These are phyloP conservation scores for Kazachstania viticola DNA, from an alignment of 805 yeast species.

Conservation along the genomic window DNA sequence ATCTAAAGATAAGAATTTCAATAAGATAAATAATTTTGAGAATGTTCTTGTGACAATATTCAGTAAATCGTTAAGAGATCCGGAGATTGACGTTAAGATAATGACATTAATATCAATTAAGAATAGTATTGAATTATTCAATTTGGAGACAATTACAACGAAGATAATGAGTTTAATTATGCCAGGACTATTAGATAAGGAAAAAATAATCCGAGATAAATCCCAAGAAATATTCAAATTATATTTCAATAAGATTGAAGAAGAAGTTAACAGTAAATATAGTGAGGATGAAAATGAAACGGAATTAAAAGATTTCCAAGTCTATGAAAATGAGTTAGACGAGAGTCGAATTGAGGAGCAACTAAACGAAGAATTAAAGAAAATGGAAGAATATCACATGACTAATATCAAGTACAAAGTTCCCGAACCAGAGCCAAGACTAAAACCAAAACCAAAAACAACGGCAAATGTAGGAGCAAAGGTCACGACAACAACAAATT, in stretches of 20 bases:
- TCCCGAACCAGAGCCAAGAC: neutral
- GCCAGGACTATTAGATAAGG: slow-evolving; percentile 68
- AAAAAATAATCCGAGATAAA: slow-evolving; percentile 54
- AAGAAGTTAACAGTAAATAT: slow-evolving; percentile 26
- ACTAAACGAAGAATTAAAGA: no score
- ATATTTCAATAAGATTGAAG: slow-evolving; percentile 44
- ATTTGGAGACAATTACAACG: slow-evolving; percentile 65
- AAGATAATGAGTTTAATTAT: slow-evolving; percentile 78
- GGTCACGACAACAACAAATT: neutral
- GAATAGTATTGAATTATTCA: slow-evolving; percentile 52
- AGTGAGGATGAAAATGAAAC: neutral
- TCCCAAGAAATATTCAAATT: slow-evolving; percentile 58
- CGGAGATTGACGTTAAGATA: slow-evolving; percentile 57
- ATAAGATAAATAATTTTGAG: slow-evolving; percentile 34
- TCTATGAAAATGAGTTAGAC: neutral
- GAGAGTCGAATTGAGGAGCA: neutral
- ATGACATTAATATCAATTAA: slow-evolving; percentile 68
- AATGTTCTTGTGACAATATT: slow-evolving; percentile 81
- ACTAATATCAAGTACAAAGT: neutral
- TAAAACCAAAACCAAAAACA: neutral
- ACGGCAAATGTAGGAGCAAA: neutral
- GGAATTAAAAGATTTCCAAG: neutral
- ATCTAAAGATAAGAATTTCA: no score
- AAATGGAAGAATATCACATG: no score
- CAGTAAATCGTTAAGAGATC: slow-evolving; percentile 70